These are phyloP conservation scores for Entomortierella lignicola DNA, from an alignment of 192 early-diverging fungal species.

Conservation along the genomic window DNA sequence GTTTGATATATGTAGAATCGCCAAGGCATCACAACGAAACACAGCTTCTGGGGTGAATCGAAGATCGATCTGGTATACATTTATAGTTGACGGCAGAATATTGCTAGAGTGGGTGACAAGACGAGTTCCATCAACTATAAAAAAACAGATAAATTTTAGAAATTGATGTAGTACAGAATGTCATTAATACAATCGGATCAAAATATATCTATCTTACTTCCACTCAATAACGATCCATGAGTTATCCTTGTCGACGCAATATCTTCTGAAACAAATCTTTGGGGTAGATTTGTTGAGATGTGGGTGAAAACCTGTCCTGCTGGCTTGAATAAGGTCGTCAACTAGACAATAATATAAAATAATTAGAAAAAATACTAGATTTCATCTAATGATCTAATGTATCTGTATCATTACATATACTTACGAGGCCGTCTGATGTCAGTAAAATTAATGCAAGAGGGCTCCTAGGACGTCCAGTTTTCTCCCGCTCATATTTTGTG, in stretches of 20 bases:
- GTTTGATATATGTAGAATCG: constrained; percentile 36
- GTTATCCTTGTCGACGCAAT: constrained; percentile 42
- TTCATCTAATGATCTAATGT: no score
- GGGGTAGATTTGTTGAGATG: constrained; percentile 24
- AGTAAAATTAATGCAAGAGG: constrained; percentile 29
- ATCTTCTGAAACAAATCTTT: constrained; percentile 16
- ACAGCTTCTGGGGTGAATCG: constrained; percentile 39
- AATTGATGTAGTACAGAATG: not conserved
- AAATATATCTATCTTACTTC: constrained; percentile 1
- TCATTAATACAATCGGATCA: no score
- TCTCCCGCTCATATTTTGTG: constrained; percentile 39
- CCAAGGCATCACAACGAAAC: constrained; percentile 33
- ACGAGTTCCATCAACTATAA: constrained; percentile 34
- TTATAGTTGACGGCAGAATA: constrained; percentile 22
- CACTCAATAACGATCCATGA: constrained; percentile 46
- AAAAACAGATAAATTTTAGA: not conserved
- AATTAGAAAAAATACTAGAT: no score
- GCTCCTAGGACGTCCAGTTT: constrained; percentile 28
- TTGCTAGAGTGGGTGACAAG: constrained; percentile 23
- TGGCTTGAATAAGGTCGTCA: constrained; percentile 32
- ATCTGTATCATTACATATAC: no score
- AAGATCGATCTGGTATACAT: constrained; percentile 42
- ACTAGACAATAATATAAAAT: not conserved
- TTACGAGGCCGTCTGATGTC: constrained; percentile 42
- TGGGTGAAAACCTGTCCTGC: constrained; percentile 35